phyloP scores from a whole-genome alignment of 2,329 filamentous ascomycete species.

The Paecilomyces dactylethromorphus region DNA sequence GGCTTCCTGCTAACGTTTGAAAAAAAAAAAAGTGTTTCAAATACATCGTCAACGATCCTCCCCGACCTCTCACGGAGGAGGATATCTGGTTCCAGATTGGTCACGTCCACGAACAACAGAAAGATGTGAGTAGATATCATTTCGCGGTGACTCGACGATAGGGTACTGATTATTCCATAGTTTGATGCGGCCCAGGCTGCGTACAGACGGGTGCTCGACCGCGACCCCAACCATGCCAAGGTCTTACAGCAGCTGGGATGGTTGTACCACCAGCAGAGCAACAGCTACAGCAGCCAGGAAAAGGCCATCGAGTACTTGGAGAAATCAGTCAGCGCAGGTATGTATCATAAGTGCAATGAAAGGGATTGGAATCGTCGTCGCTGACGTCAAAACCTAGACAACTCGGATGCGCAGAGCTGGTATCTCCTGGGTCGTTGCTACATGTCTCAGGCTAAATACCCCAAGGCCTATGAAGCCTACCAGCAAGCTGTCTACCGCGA shows the following conservation, averaged over 20 bases:
- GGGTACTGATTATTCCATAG: conserved; percentile 45
- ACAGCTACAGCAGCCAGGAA: conserved; percentile 84
- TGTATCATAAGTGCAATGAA: conserved; percentile 24
- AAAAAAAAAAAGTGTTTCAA: conserved; percentile 71
- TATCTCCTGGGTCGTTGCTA: conserved; percentile 96
- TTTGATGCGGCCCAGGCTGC: conserved; percentile 90
- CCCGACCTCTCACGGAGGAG: conserved; percentile 86
- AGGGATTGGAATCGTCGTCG: background rate
- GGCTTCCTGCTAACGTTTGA: conserved; percentile 7
- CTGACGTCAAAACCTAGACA: conserved; percentile 52
- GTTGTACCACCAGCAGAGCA: conserved; percentile 95
- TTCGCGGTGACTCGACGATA: background rate
- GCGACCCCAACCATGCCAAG: conserved; percentile 94
- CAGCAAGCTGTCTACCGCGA: conserved; percentile 98
- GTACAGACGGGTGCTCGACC: conserved; percentile 86
- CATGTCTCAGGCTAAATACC: conserved; percentile 99
- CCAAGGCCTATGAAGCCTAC: conserved; percentile 96
- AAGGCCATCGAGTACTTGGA: conserved; percentile 95
- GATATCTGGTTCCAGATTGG: conserved; percentile 99
- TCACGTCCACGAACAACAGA: conserved; percentile 97
- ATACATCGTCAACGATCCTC: conserved; percentile 91
- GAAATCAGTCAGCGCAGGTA: conserved; percentile 89
- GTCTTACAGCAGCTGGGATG: conserved; percentile 96
- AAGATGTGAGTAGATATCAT: conserved; percentile 65
- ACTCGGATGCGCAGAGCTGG: conserved; percentile 95